Evolutionary conservation across 1,139 yeast species (phyloP).

Genomic region (Taiozyma sp.): DNA sequence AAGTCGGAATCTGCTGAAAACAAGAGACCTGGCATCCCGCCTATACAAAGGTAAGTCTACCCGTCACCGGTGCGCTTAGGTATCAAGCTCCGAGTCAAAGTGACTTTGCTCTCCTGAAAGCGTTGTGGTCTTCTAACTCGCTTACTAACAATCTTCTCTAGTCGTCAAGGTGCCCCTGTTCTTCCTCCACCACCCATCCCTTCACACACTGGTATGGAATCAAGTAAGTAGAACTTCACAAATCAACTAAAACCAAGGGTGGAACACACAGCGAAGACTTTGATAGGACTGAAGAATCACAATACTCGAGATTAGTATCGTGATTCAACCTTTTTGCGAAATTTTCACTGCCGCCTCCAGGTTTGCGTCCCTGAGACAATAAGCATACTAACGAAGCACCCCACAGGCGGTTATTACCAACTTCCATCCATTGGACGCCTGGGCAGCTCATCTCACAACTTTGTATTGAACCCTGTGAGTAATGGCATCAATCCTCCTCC

Average conservation of each 20-base stretch:
- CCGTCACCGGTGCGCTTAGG: not conserved
- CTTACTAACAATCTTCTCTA: slow-evolving; percentile 14
- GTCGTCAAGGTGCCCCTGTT: slow-evolving; percentile 29
- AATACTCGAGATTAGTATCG: not conserved
- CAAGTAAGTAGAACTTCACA: slow-evolving; percentile 15
- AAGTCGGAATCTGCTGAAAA: slow-evolving; percentile 10
- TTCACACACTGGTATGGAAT: slow-evolving; percentile 18
- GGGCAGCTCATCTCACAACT: slow-evolving; percentile 13
- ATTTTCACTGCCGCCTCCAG: slow-evolving; percentile 1
- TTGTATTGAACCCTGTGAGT: slow-evolving; percentile 16
- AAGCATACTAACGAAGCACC: slow-evolving; percentile 1
- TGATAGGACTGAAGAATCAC: not conserved
- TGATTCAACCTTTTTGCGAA: not conserved
- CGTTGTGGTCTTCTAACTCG: not conserved
- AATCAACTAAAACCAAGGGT: not conserved
- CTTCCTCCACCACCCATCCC: slow-evolving; percentile 27
- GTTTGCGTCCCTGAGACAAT: not conserved
- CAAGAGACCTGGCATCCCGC: slow-evolving; percentile 19
- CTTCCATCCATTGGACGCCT: slow-evolving; percentile 14
- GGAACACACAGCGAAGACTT: not conserved
- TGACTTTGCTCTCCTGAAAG: not conserved
- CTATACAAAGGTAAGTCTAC: slow-evolving; percentile 21
- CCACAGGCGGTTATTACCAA: slow-evolving; percentile 7
- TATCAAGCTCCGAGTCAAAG: not conserved
- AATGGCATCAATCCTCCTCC: slow-evolving; percentile 15